Conservation (phyloP, 1,284 basidiomycete genomes). For the Trametes polyzona region DNA sequence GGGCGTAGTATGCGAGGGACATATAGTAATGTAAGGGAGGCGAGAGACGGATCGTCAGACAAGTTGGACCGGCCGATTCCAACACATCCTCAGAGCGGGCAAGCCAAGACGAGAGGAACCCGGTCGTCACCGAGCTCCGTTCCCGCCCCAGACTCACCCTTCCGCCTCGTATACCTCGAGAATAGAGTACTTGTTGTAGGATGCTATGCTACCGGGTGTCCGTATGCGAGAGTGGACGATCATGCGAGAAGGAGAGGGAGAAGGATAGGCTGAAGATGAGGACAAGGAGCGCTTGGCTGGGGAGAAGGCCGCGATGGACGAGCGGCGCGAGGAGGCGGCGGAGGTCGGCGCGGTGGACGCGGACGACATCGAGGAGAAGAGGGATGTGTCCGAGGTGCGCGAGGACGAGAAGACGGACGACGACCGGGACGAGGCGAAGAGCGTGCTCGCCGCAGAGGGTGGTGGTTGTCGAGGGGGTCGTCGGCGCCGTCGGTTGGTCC, state of each 20-base stretch:
- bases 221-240: background rate
- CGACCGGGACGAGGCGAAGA: background rate
- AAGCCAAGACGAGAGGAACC: too few relatives aligned
- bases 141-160: too few relatives aligned
- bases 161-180: constrained; percentile 8
- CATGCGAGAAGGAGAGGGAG: too few relatives aligned
- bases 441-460: background rate
- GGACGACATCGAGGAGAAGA: background rate
- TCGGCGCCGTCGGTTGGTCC: background rate
- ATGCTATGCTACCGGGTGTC: background rate
- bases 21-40: too few relatives aligned
- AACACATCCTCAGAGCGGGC: too few relatives aligned
- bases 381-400: background rate
- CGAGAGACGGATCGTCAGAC: too few relatives aligned
- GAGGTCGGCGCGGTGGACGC: constrained; percentile 1
- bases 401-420: constrained; percentile 1
- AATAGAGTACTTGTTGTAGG: background rate
- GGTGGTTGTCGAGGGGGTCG: background rate
- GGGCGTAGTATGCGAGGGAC: background rate
- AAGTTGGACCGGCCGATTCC: too few relatives aligned
- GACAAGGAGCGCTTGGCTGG: background rate
- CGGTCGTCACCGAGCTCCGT: too few relatives aligned
- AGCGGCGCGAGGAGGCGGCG: background rate
- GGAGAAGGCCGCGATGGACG: background rate
- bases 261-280: background rate